phyloP scores from a whole-genome alignment of 2,329 filamentous ascomycete genomes.

The Parastagonospora nodorum region DNA sequence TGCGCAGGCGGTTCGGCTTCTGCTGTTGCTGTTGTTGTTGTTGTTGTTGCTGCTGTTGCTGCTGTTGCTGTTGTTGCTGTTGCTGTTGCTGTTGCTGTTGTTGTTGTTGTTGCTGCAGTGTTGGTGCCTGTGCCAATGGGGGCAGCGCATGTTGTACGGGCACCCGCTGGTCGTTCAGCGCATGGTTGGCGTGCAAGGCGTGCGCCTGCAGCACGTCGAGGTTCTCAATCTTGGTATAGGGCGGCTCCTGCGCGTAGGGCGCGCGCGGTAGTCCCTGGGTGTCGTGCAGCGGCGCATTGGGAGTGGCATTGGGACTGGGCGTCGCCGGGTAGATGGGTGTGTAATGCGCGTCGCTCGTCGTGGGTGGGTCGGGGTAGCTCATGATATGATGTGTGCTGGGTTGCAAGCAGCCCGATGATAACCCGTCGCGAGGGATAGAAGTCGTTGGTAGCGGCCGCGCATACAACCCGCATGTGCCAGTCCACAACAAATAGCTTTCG shows the following conservation, averaged over 20 bases:
- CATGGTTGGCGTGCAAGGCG: constrained; percentile 43
- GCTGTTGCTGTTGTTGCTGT: constrained; percentile 14
- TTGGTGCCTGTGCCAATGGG: constrained; percentile 9
- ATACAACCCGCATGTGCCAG: no score
- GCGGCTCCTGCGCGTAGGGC: constrained; percentile 28
- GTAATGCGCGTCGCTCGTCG: constrained; percentile 38
- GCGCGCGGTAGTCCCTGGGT: constrained; percentile 18
- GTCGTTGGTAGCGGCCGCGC: background rate
- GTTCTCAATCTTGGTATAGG: constrained; percentile 44
- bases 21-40: constrained; percentile 26
- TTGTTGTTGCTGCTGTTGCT: constrained; percentile 16
- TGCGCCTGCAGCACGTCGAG: constrained; percentile 45
- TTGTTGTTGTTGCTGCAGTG: constrained; percentile 13
- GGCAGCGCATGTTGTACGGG: constrained; percentile 14
- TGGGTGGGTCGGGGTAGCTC: constrained; percentile 28
- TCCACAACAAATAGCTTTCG: no score
- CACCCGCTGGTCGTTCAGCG: constrained; percentile 32
- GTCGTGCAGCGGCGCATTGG: constrained; percentile 9
- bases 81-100: constrained; percentile 25
- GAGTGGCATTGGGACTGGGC: background rate
- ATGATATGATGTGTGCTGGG: background rate
- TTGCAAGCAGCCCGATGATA: constrained; percentile 12
- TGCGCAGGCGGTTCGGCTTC: constrained; percentile 46
- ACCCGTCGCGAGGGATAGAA: background rate
- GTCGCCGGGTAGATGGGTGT: constrained; percentile 39